phyloP scores from a whole-genome alignment of 75 land plant species.

The Sequoiadendron giganteum region DNA sequence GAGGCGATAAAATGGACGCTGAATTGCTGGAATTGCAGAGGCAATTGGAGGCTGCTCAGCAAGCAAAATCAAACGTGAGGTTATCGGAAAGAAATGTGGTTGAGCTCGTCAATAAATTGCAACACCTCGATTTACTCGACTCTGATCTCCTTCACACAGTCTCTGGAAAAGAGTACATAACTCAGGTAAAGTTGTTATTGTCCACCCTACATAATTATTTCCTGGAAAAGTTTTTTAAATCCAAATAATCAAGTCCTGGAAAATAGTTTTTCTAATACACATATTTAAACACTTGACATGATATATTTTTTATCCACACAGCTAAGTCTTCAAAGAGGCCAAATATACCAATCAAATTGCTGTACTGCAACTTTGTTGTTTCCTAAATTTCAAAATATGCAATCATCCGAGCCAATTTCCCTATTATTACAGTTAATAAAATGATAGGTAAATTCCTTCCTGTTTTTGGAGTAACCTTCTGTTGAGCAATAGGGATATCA shows the following conservation, averaged over 20 bases:
- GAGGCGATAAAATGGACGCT: slow-evolving; percentile 64
- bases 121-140: slow-evolving; percentile 79
- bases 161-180: slow-evolving; percentile 98
- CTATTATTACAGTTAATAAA: not conserved
- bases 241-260: no score
- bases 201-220: not conserved
- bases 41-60: slow-evolving; percentile 88
- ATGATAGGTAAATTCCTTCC: not conserved
- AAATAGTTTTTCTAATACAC: no score
- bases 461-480: not conserved
- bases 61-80: slow-evolving; percentile 88
- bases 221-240: not conserved
- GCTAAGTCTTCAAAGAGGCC: not conserved
- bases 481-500: not conserved
- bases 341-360: not conserved
- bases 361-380: not conserved
- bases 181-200: slow-evolving; percentile 44
- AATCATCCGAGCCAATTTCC: not conserved
- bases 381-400: not conserved
- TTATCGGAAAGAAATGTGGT: slow-evolving; percentile 97
- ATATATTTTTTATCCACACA: not conserved
- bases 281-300: no score
- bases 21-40: slow-evolving; percentile 90
- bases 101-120: slow-evolving; percentile 91
- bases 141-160: slow-evolving; percentile 92